Percentiles rank a stretch among this genome's conserved stretches.
Conservation (phyloP, 208 protist species). For the Histomonas meleagridis region DNA sequence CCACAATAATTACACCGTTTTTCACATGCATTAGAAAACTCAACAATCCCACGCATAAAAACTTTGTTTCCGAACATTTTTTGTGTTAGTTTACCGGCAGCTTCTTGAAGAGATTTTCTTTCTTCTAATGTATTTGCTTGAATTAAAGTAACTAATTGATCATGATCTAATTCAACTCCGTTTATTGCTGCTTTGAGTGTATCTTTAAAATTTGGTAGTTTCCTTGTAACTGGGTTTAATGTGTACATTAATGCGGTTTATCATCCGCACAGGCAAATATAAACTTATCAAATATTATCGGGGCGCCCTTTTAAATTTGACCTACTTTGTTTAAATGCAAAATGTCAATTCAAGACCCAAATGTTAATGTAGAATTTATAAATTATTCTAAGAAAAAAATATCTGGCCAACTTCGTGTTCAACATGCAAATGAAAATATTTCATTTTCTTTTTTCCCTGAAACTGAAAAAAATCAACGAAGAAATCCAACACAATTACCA, state of each 20-base stretch:
- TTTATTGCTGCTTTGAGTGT: neutral
- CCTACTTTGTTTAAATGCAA: too few species aligned
- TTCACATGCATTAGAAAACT: conserved; percentile 55
- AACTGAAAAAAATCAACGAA: too few species aligned
- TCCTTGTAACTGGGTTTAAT: neutral
- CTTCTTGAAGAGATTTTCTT: neutral
- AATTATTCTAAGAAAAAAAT: too few species aligned
- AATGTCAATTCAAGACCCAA: too few species aligned
- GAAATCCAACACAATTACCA: too few species aligned
- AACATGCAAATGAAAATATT: too few species aligned
- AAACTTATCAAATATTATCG: too few species aligned
- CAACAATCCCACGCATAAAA: conserved; percentile 48
- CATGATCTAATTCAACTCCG: neutral
- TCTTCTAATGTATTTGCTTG: neutral
- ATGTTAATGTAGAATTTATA: too few species aligned
- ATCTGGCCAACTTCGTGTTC: too few species aligned
- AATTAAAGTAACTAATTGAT: neutral
- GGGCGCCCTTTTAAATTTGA: too few species aligned
- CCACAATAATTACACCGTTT: conserved; percentile 56
- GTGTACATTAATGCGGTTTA: neutral
- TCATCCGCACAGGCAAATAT: too few species aligned
- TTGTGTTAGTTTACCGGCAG: neutral
- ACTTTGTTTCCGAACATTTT: neutral
- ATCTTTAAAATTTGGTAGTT: neutral
- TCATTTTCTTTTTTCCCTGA: too few species aligned